phyloP scores from a whole-genome alignment of 73 alveolate genomes.

The Vitrella brassicaformis region DNA sequence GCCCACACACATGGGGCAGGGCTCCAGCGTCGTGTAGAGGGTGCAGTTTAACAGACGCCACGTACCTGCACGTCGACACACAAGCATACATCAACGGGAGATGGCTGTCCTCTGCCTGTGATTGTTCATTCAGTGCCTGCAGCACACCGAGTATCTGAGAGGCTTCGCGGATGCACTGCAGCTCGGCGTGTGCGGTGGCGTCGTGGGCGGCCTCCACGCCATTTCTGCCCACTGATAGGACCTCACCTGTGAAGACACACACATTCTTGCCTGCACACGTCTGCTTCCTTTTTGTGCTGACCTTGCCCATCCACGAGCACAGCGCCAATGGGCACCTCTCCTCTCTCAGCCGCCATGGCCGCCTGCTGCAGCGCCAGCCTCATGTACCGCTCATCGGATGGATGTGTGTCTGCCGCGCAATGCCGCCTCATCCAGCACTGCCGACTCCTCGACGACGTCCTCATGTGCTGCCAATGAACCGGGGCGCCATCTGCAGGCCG shows the following conservation, averaged over 20 bases:
- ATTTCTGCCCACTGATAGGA: not conserved
- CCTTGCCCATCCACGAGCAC: not conserved
- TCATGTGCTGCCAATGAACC: too few relatives aligned
- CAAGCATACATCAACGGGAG: too few relatives aligned
- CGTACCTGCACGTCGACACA: not conserved
- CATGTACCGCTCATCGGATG: not conserved
- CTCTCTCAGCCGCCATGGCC: not conserved
- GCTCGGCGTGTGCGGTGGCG: not conserved
- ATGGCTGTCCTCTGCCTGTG: too few relatives aligned
- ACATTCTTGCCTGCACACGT: too few relatives aligned
- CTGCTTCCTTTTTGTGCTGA: too few relatives aligned
- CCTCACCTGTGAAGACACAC: too few relatives aligned
- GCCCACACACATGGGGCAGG: not conserved
- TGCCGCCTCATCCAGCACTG: too few relatives aligned
- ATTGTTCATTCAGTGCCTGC: too few relatives aligned
- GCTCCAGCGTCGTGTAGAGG: not conserved
- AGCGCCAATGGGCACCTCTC: not conserved
- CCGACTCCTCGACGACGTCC: too few relatives aligned
- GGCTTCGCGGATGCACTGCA: not conserved
- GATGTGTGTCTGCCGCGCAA: too few relatives aligned
- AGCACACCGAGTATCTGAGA: too few relatives aligned
- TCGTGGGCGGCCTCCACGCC: not conserved
- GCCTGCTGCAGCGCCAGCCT: not conserved
- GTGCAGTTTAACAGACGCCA: not conserved
- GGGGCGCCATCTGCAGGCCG: too few relatives aligned